Evolutionary conservation across 1,284 basidiomycete species (phyloP).

Genomic region (Hymenochaete sp.): DNA sequence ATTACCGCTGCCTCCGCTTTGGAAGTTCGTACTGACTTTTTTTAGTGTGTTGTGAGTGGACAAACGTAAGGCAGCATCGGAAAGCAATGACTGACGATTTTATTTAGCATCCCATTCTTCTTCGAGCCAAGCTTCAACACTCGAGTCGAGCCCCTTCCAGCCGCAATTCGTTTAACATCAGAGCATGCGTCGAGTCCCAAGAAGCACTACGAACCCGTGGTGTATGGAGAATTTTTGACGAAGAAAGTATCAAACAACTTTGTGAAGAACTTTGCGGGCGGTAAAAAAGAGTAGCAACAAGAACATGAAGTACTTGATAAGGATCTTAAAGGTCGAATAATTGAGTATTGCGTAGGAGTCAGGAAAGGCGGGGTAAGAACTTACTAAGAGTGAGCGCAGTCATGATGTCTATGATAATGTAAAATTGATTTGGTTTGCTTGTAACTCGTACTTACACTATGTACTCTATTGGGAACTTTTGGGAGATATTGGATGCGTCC

Average conservation of each 20-base stretch:
- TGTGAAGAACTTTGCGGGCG: constrained; percentile 52
- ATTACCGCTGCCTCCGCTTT: constrained; percentile 6
- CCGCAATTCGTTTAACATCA: constrained; percentile 40
- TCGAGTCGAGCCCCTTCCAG: constrained; percentile 47
- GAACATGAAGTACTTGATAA: no score
- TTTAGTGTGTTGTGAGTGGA: constrained; percentile 49
- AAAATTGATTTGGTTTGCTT: no score
- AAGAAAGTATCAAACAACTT: constrained; percentile 69
- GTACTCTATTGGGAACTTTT: no score
- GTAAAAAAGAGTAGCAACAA: constrained; percentile 19
- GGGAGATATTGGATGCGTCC: no score
- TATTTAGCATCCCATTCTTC: constrained; percentile 67
- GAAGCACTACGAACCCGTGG: constrained; percentile 37
- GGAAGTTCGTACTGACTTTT: constrained; percentile 9
- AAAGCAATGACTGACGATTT: not conserved
- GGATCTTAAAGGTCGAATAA: no score
- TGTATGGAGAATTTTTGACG: constrained; percentile 69
- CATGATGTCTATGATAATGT: no score
- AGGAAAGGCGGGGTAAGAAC: no score
- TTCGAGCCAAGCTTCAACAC: constrained; percentile 79
- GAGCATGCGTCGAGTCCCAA: constrained; percentile 14
- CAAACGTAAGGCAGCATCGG: not conserved
- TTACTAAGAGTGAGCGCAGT: no score
- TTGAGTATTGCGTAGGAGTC: no score
- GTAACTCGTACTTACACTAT: no score